Conservation (phyloP, 768 basidiomycete species). For the Rhodotorula sphaerocarpa region DNA sequence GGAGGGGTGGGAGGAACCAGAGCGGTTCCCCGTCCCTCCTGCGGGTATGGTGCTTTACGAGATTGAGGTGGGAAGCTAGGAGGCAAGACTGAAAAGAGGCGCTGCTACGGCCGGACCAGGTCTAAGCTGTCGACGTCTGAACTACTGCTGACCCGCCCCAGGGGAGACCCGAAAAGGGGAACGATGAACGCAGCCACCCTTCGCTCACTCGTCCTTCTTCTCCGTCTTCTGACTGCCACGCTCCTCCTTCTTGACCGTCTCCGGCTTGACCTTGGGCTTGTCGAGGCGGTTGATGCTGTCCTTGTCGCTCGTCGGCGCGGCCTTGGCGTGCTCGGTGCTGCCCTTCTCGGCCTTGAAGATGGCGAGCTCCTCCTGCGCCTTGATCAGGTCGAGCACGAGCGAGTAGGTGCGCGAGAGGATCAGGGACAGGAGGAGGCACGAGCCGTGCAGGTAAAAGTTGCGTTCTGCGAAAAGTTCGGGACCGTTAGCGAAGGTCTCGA, state of each 20-base stretch:
- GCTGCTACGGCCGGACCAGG: too few relatives aligned
- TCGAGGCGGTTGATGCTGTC: constrained; percentile 61
- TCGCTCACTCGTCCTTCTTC: constrained; percentile 49
- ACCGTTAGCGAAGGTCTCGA: too few relatives aligned
- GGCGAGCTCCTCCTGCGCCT: constrained; percentile 77
- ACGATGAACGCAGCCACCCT: too few relatives aligned
- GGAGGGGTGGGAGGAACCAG: too few relatives aligned
- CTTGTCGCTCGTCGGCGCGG: constrained; percentile 72
- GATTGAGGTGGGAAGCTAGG: too few relatives aligned
- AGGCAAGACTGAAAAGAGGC: too few relatives aligned
- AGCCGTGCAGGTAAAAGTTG: constrained; percentile 76
- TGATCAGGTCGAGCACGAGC: constrained; percentile 82
- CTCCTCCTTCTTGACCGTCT: constrained; percentile 56
- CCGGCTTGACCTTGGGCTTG: constrained; percentile 60
- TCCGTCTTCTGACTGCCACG: too few relatives aligned
- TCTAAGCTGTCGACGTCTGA: too few relatives aligned
- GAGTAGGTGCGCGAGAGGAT: constrained; percentile 87
- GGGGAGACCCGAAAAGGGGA: too few relatives aligned
- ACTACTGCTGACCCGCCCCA: too few relatives aligned
- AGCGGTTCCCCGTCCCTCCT: too few relatives aligned
- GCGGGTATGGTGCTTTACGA: too few relatives aligned
- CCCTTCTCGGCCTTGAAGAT: constrained; percentile 55
- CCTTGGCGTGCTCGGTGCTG: constrained; percentile 55
- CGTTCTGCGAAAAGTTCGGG: constrained; percentile 56
- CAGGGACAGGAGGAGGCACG: constrained; percentile 89